A percentile compares a stretch with the other conserved stretches of the same genome.
These are phyloP conservation scores for Didymella keratinophila DNA, from an alignment of 2,329 filamentous ascomycete species.

Conservation along the genomic window DNA sequence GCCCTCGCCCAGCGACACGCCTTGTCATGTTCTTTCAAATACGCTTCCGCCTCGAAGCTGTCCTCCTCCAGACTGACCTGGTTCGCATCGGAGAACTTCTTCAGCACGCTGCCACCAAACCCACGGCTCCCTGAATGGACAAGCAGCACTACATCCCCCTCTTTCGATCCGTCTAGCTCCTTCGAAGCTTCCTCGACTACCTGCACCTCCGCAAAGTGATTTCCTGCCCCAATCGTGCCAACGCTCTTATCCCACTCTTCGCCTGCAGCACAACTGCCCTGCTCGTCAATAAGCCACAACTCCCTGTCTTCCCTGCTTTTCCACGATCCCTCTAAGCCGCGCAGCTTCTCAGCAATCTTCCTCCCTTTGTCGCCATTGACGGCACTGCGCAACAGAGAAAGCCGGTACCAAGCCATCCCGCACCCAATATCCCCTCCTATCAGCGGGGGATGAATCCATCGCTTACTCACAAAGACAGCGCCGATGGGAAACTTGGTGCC, in stretches of 20 bases:
- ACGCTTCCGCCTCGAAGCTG: slow-evolving; percentile 35
- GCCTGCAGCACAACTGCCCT: slow-evolving; percentile 36
- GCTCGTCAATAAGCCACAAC: slow-evolving; percentile 38
- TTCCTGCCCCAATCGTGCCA: slow-evolving; percentile 51
- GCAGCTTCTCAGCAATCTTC: slow-evolving; percentile 48
- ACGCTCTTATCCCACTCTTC: slow-evolving; percentile 43
- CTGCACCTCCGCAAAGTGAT: slow-evolving; percentile 52
- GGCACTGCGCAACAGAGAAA: slow-evolving; percentile 38
- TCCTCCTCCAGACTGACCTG: slow-evolving; percentile 37
- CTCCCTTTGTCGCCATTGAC: slow-evolving; percentile 46
- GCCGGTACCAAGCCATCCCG: slow-evolving; percentile 52
- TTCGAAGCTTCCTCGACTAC: slow-evolving; percentile 42
- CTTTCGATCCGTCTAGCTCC: slow-evolving; percentile 22
- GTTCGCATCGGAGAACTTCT: slow-evolving; percentile 35
- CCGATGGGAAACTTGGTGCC: slow-evolving; percentile 51
- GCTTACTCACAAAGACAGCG: slow-evolving; percentile 45
- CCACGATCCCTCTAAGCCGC: slow-evolving; percentile 50
- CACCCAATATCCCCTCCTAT: slow-evolving; percentile 53
- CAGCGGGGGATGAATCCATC: slow-evolving; percentile 50
- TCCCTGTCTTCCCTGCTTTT: slow-evolving; percentile 33
- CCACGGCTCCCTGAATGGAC: slow-evolving; percentile 51
- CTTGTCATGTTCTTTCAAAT: slow-evolving; percentile 47
- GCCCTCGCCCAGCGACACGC: slow-evolving; percentile 50
- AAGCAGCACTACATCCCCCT: slow-evolving; percentile 48
- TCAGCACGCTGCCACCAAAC: slow-evolving; percentile 47